phyloP scores from a whole-genome alignment of 176 grass and related monocot species.

The Juncus inflexus region DNA sequence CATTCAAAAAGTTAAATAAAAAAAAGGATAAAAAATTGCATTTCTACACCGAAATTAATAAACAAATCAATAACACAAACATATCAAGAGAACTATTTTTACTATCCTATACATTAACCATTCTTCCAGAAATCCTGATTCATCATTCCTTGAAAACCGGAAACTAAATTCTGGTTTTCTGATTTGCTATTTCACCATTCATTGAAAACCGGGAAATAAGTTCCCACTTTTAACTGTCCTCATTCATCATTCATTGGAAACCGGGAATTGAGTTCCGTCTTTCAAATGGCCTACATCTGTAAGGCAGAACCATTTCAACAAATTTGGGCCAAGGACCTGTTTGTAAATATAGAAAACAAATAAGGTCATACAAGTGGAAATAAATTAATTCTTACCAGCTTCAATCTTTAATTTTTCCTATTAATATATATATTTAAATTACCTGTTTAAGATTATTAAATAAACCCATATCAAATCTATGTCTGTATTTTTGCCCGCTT shows the following conservation, averaged over 20 bases:
- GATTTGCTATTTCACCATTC: background rate
- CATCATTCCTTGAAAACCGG: background rate
- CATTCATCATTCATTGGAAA: slow-evolving; percentile 46
- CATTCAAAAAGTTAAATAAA: too few species aligned
- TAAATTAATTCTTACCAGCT: background rate
- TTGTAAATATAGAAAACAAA: slow-evolving; percentile 1
- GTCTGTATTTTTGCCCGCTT: slow-evolving; percentile 81
- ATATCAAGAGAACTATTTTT: background rate
- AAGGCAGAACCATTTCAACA: slow-evolving; percentile 75
- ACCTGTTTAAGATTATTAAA: slow-evolving; percentile 79
- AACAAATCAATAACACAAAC: background rate
- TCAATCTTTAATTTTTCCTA: slow-evolving; percentile 4
- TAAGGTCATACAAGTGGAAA: too few species aligned
- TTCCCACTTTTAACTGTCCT: background rate
- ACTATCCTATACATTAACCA: background rate
- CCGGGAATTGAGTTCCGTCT: slow-evolving; percentile 75
- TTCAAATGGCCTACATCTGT: slow-evolving; percentile 55
- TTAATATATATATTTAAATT: background rate
- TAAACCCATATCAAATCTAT: slow-evolving; percentile 67
- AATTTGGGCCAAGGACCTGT: slow-evolving; percentile 84
- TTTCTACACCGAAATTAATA: background rate
- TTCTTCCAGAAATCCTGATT: background rate
- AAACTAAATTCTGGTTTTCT: too few species aligned
- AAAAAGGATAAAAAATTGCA: background rate
- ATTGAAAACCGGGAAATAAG: too few species aligned